phyloP scores from a whole-genome alignment of 106 monocot species.

The Acorus calamus region DNA sequence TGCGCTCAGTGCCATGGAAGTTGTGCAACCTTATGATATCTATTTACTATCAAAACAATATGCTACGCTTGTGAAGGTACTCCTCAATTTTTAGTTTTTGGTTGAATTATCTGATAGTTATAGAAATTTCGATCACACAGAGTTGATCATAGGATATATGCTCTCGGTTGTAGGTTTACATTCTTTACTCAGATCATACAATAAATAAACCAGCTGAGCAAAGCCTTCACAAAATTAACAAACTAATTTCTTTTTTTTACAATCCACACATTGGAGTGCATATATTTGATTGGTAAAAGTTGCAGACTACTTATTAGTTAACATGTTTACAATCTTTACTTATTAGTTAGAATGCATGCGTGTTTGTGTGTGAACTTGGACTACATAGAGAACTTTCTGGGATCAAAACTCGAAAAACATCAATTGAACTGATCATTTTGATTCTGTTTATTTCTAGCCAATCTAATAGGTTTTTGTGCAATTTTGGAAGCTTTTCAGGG shows the following conservation, averaged over 20 bases:
- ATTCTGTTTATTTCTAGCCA: background rate
- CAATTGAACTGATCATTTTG: background rate
- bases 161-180: background rate
- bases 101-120: background rate
- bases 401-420: no score
- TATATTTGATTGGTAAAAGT: no score
- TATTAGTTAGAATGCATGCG: no score
- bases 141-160: background rate
- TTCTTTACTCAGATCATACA: no score
- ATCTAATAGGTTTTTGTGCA: background rate
- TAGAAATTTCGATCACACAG: background rate
- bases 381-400: no score
- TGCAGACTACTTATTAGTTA: no score
- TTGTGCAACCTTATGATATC: conserved; percentile 89
- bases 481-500: conserved; percentile 59
- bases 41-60: conserved; percentile 93
- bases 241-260: no score
- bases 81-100: background rate
- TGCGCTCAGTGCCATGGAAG: conserved; percentile 89
- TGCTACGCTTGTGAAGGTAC: conserved; percentile 88
- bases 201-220: no score
- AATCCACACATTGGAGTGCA: no score
- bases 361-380: no score
- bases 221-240: no score
- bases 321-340: no score